Base-by-base conservation (phyloP, 192 early-diverging fungal species). In the Entomortierella lignicola region DNA sequence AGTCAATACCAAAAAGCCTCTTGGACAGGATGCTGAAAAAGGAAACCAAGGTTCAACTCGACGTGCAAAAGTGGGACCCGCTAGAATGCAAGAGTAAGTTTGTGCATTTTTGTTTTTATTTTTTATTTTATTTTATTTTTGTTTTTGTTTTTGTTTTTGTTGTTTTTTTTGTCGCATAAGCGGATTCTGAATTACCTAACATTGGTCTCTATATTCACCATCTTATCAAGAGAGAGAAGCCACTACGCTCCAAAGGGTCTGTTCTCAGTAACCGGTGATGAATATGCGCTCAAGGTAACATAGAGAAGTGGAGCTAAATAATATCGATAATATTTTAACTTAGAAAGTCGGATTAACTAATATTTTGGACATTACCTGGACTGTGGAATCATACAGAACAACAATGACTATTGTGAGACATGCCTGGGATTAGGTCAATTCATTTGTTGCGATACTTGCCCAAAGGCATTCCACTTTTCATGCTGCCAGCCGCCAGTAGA, bases 361-460 rank as follows among this genome's bases (percentile, higher is more conserved):
- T 7, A 10, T 37, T 37, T 37, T 37, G 34, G 34, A 37, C 34
- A 4, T 37, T 7, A 7, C 34, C 10, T 37, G 47, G 21, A 50
- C 15, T 50, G 47, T 7, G 2, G 31, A 12, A 27, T 3, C 57
- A 43, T 26, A 32, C 53, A 74, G 72, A 26, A 63, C 31, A 83
- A 83, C 53, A 66, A 83, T 27, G 82, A 83, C 29, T 65, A 69
- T n/a, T 83, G 82, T n/a, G 77, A 83, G 30, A 60, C 66, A 4
- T 83, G 82, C 48, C 18, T 57, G 37, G 66, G 64, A 15, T 27
- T 71, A 32, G 82, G 82, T 23, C 64, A 65, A 30, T 74, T 83
- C 31, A 83, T 83, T 34, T 83, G 82, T 25, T 83, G 82, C 48
- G 82, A 83, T 42, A 44, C 65, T 8, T 83, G 82, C 27, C 82